Conservation (phyloP, 176 grass and related monocot genomes). For the Pharus latifolius region DNA sequence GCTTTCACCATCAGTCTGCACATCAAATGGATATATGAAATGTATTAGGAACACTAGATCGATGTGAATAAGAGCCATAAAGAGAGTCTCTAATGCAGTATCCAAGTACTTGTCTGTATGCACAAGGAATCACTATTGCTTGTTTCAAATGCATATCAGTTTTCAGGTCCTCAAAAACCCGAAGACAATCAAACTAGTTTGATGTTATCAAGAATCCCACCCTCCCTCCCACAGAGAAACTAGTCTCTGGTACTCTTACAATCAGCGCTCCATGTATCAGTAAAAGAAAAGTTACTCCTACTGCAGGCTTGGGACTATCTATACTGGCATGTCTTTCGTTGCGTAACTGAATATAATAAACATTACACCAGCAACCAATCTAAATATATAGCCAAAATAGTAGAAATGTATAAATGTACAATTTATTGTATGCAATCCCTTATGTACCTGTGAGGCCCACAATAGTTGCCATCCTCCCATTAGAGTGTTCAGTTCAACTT, state of each 20-base stretch:
- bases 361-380: neutral
- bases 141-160: neutral
- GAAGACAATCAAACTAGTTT: neutral
- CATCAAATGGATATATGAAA: conserved; percentile 4
- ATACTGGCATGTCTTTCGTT: neutral
- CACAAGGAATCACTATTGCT: neutral
- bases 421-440: neutral
- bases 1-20: conserved; percentile 53
- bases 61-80: neutral
- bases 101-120: neutral
- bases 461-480: conserved; percentile 86
- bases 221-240: neutral
- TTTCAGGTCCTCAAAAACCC: neutral
- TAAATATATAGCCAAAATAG: neutral
- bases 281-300: neutral
- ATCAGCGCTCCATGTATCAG: neutral
- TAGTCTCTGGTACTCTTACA: no score
- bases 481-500: conserved; percentile 41
- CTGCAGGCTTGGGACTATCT: neutral
- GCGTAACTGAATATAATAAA: neutral
- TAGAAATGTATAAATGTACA: neutral
- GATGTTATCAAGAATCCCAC: neutral
- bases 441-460: conserved; percentile 68
- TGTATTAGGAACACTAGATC: neutral
- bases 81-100: neutral